A percentile compares a stretch with the other conserved stretches of the same genome.
Evolutionary conservation across 2,329 filamentous ascomycete genomes (phyloP).

Genomic region (Clonostachys chloroleuca): DNA sequence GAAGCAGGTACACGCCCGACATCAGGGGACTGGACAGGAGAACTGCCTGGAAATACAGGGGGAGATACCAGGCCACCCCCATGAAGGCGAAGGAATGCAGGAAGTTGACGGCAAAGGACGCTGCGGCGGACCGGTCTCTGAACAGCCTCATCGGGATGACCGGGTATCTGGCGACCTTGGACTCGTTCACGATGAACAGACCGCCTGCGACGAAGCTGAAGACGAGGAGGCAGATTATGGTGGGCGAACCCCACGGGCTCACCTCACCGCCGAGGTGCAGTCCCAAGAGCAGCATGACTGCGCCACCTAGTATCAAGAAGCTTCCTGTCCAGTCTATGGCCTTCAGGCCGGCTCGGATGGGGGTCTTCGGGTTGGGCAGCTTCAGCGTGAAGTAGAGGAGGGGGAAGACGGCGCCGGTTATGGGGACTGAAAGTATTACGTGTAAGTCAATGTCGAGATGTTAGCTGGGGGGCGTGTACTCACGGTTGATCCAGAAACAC

Average conservation of each 20-base stretch:
- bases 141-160: slow-evolving; percentile 67
- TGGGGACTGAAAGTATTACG: slow-evolving; percentile 25
- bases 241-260: slow-evolving; percentile 56
- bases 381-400: slow-evolving; percentile 60
- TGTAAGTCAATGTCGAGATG: neutral
- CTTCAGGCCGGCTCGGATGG: slow-evolving; percentile 55
- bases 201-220: slow-evolving; percentile 47
- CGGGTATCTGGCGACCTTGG: slow-evolving; percentile 58
- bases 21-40: slow-evolving; percentile 54
- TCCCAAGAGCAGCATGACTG: slow-evolving; percentile 66
- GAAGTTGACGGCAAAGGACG: slow-evolving; percentile 42
- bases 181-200: slow-evolving; percentile 58
- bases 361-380: slow-evolving; percentile 62
- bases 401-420: slow-evolving; percentile 49
- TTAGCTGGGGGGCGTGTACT: slow-evolving; percentile 1
- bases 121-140: slow-evolving; percentile 47
- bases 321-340: slow-evolving; percentile 59
- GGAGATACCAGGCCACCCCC: slow-evolving; percentile 64
- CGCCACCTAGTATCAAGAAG: slow-evolving; percentile 56
- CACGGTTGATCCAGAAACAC: slow-evolving; percentile 50
- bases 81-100: slow-evolving; percentile 56
- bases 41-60: slow-evolving; percentile 69
- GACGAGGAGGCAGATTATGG: slow-evolving; percentile 58
- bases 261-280: slow-evolving; percentile 65
- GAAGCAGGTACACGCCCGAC: slow-evolving; percentile 59